Base-by-base conservation (phyloP, 176 grass and related monocot genomes). In the Microstegium vimineum region DNA sequence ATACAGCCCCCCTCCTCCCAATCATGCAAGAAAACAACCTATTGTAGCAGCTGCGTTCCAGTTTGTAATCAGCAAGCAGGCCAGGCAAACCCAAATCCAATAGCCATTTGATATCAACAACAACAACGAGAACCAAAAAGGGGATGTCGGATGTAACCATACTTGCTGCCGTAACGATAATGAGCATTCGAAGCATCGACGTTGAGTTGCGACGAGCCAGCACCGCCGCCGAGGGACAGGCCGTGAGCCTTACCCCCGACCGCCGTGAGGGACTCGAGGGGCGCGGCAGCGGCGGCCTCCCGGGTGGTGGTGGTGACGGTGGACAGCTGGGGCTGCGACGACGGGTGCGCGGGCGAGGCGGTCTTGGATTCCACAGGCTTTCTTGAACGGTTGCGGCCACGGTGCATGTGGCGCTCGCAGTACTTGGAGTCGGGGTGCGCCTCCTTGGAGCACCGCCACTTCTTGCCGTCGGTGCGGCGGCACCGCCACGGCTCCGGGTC, bases 361-460 rank as follows among this genome's bases (percentile, higher is more conserved):
- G 89, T 81, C 88, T 90, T 89, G 66, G 96, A 95, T 99, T 99
- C 96, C 96, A 99, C 96, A 99, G 96, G 93, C 96, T 99, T 99
- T 99, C 96, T 99, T 99, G 96, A 99, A 99, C 96, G 96, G 85
- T 95, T 99, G 86, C 93, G 93, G 91, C 96, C 96, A 92, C 96
- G 96, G 85, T 95, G 96, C 96, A 99, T 99, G 93, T 99, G 96
- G 83, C 96, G 96, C 93, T 95, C 93, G 77, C 96, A 99, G 86
- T 99, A 99, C 74, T 95, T 99, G 56, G 96, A 99, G 86, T 92
- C 93, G 10, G 96, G 96, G 89, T 99, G 92, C 47, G 96, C 96
- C 86, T 99, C 96, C 89, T 99, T 99, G 86, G 96, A 89, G 89
- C 96, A 99, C 83, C 96, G 78, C 96, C 96, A 99, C 83, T 99